Conservation (phyloP, 345 rosid species). For the Bretschneidera sinensis region DNA sequence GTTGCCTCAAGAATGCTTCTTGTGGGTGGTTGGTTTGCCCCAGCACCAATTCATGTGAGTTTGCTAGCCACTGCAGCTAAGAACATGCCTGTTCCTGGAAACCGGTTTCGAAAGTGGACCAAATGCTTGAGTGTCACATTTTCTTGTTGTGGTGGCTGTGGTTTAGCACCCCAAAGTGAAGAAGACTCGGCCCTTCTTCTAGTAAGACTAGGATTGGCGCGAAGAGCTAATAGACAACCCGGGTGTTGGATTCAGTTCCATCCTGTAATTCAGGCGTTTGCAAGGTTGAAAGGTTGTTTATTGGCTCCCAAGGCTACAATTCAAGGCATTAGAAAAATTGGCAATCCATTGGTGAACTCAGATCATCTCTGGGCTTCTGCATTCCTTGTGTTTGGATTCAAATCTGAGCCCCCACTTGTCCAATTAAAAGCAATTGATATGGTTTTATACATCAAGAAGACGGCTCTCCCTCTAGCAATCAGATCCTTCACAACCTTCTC, state of each 20-base stretch:
- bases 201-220: conserved; percentile 69
- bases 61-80: conserved; percentile 68
- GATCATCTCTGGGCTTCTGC: conserved; percentile 93
- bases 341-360: conserved; percentile 42
- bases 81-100: conserved; percentile 49
- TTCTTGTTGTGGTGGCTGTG: conserved; percentile 60
- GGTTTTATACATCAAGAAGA: conserved; percentile 74
- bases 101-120: conserved; percentile 54
- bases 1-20: conserved; percentile 74
- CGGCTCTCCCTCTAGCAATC: conserved; percentile 78
- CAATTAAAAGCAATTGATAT: conserved; percentile 68
- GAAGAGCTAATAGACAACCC: conserved; percentile 46
- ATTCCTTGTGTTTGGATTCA: conserved; percentile 87
- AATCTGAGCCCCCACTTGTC: conserved; percentile 74
- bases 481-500: conserved; percentile 76
- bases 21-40: conserved; percentile 90
- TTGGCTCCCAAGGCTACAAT: conserved; percentile 64
- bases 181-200: conserved; percentile 72
- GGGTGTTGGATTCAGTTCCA: conserved; percentile 85
- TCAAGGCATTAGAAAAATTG: conserved; percentile 52
- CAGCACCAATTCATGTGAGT: conserved; percentile 53
- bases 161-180: conserved; percentile 64
- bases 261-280: conserved; percentile 59
- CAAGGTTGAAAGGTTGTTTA: conserved; percentile 51
- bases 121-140: conserved; percentile 49